Evolutionary conservation across 78 protist genomes (phyloP).

Genomic region (Dictyostelium brefeldianum): DNA sequence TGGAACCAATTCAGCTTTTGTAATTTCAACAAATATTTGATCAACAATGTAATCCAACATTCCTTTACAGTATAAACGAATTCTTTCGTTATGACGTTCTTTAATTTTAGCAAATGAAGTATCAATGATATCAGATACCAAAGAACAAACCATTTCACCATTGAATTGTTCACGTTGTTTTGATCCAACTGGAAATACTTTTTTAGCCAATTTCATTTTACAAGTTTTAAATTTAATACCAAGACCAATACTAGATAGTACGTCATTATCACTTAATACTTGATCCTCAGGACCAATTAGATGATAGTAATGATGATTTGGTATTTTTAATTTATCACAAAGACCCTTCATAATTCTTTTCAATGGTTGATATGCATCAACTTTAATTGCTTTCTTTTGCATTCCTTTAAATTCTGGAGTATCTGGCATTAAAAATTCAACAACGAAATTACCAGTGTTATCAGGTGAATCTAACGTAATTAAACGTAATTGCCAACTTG

Average conservation of each 20-base stretch:
- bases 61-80: constrained; percentile 45
- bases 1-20: constrained; percentile 65
- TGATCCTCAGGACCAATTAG: constrained; percentile 70
- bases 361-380: constrained; percentile 75
- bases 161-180: neutral
- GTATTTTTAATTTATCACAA: constrained; percentile 54
- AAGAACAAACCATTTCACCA: neutral
- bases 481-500: constrained; percentile 70
- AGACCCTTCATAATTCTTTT: constrained; percentile 75
- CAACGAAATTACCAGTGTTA: constrained; percentile 64
- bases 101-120: constrained; percentile 15
- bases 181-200: constrained; percentile 44
- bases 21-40: constrained; percentile 59
- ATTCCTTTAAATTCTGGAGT: constrained; percentile 70
- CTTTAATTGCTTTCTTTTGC: constrained; percentile 77
- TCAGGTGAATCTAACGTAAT: constrained; percentile 57
- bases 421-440: constrained; percentile 59
- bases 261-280: constrained; percentile 49
- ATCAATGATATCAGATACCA: constrained; percentile 20
- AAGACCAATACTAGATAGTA: constrained; percentile 54
- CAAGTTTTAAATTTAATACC: constrained; percentile 72
- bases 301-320: constrained; percentile 66
- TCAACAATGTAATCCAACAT: constrained; percentile 54
- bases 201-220: constrained; percentile 53
- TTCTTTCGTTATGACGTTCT: constrained; percentile 58